Percentiles rank a stretch among this genome's conserved stretches.
These are phyloP conservation scores for Larix sibirica DNA, from an alignment of 83 land plant species.

Conservation along the genomic window DNA sequence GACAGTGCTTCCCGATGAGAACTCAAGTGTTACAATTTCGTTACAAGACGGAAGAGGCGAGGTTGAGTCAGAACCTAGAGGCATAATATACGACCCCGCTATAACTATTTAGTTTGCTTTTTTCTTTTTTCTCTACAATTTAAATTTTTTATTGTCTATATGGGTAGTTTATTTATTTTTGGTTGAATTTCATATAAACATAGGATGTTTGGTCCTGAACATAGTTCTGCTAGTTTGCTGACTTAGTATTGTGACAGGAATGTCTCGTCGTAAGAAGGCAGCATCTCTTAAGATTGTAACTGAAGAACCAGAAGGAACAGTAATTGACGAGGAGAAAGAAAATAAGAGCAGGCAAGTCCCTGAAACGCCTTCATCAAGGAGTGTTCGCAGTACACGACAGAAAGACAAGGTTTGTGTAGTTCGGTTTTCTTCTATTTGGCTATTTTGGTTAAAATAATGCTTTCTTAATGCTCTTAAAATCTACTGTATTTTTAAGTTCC, in stretches of 20 bases:
- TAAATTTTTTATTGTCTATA: neutral
- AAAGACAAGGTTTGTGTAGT: neutral
- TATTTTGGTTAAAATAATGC: too few species aligned
- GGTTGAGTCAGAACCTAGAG: neutral
- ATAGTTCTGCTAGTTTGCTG: neutral
- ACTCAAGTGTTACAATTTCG: neutral
- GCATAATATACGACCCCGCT: neutral
- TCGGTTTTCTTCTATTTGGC: too few species aligned
- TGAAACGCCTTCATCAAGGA: slow-evolving; percentile 5
- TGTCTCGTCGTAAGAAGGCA: slow-evolving; percentile 14
- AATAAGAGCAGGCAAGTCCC: neutral
- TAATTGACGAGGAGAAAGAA: slow-evolving; percentile 9
- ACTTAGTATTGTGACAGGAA: slow-evolving; percentile 6
- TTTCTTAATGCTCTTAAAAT: too few species aligned
- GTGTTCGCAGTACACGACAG: neutral
- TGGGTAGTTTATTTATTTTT: neutral
- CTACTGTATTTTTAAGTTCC: too few species aligned
- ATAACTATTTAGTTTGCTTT: neutral
- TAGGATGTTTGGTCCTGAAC: neutral
- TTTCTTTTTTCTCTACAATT: neutral
- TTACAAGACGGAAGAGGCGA: neutral
- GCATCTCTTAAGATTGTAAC: neutral
- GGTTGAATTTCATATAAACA: neutral
- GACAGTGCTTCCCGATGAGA: neutral
- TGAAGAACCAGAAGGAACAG: slow-evolving; percentile 7